phyloP scores from a whole-genome alignment of 441 rosid species.

The Populus trichocarpa region DNA sequence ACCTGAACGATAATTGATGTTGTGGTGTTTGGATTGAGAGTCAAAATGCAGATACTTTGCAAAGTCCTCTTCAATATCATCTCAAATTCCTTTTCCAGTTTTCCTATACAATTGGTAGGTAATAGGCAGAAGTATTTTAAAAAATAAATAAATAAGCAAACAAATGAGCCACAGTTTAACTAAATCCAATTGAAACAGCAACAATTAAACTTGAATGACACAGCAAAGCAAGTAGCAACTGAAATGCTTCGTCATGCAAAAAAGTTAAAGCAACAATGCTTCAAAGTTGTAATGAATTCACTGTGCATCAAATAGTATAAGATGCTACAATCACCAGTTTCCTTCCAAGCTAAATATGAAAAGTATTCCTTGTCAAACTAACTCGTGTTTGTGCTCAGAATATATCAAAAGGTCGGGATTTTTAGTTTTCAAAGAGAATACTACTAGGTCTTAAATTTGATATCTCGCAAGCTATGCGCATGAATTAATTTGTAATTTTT shows the following conservation, averaged over 20 bases:
- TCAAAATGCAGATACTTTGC: constrained; percentile 76
- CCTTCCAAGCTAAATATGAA: background rate
- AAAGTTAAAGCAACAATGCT: background rate
- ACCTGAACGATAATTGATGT: constrained; percentile 84
- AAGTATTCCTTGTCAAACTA: background rate
- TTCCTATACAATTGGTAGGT: constrained; percentile 42
- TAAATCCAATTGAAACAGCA: background rate
- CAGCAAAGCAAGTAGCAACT: background rate
- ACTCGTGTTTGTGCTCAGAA: background rate
- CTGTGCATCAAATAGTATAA: background rate
- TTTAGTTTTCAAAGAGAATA: background rate
- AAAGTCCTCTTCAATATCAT: constrained; percentile 78
- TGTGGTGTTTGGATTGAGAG: constrained; percentile 79
- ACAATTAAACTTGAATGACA: background rate
- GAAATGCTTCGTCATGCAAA: background rate
- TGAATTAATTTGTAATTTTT: background rate
- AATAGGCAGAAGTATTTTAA: background rate
- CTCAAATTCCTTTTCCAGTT: constrained; percentile 72
- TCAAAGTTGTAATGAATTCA: background rate
- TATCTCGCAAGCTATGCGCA: background rate
- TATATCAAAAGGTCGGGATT: background rate
- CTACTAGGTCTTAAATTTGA: background rate
- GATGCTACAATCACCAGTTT: background rate
- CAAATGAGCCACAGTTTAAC: background rate
- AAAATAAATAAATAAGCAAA: background rate